phyloP scores from a whole-genome alignment of 2,329 filamentous ascomycete species.

The Exophiala calicioides region DNA sequence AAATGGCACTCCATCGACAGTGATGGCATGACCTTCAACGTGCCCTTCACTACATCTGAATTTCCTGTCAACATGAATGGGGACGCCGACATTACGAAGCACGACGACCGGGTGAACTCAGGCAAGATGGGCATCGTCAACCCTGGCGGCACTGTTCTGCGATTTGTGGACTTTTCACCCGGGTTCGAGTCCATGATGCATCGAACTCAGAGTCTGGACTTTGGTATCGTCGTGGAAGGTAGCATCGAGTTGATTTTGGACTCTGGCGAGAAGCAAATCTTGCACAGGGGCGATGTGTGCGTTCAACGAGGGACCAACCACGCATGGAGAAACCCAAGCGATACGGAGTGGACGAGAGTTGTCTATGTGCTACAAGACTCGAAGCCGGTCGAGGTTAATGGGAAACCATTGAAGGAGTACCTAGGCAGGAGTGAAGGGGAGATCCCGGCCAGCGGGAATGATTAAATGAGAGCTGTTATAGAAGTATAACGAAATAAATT shows the following conservation, averaged over 20 bases:
- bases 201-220: slow-evolving; percentile 56
- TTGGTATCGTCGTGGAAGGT: slow-evolving; percentile 56
- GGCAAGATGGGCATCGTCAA: slow-evolving; percentile 38
- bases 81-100: slow-evolving; percentile 6
- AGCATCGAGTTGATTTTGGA: slow-evolving; percentile 54
- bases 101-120: slow-evolving; percentile 20
- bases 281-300: slow-evolving; percentile 54
- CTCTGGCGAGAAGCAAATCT: slow-evolving; percentile 47
- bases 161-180: slow-evolving; percentile 52
- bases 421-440: slow-evolving; percentile 1
- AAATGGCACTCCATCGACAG: too few species aligned
- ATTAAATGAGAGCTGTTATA: too few species aligned
- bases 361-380: slow-evolving; percentile 46
- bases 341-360: slow-evolving; percentile 52
- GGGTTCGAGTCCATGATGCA: slow-evolving; percentile 50
- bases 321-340: slow-evolving; percentile 53
- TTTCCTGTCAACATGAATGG: slow-evolving; percentile 10
- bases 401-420: slow-evolving; percentile 9
- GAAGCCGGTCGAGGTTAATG: slow-evolving; percentile 20
- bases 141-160: slow-evolving; percentile 45
- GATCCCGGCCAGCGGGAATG: slow-evolving; percentile 8
- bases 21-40: slow-evolving; percentile 30
- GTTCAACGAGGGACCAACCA: slow-evolving; percentile 55
- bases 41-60: slow-evolving; percentile 3
- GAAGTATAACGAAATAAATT: too few species aligned